Evolutionary conservation across 441 rosid genomes (phyloP), one percentile per base, ranked within the genome.

Genomic region (Croton setiger): DNA sequence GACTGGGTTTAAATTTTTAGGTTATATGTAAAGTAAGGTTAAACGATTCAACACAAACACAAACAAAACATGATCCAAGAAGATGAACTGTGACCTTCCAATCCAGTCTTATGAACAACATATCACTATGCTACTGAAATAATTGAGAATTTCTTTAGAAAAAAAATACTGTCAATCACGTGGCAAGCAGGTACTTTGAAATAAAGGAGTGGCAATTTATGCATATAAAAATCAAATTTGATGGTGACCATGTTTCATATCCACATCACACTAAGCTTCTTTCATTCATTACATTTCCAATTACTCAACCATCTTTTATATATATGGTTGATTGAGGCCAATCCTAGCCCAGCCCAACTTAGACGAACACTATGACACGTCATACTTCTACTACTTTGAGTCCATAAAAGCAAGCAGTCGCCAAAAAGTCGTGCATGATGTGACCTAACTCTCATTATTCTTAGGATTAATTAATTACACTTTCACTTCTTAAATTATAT

Each of bases 131-230:
- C 10, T 5, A 39, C 10, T 39, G 10, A 39, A 39, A 9, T 9
- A 39, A 39, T 39, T 39, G 43, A 5, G 10, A 39, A 39, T 7
- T 9, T 4, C 8, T 4, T 39, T 0, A 27, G 31, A 27, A 9
- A 6, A 6, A 1, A 39, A 39, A 39, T 1, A 43, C 11, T 14
- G 67, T 76, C 78, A 66, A 74, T 71, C 78, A 74, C 70, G 74
- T 74, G 76, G 45, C 54, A 51, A 21, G 64, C 67, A 60, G 18
- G 52, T 0, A 18, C 68, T 72, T 80, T 71, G 80, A 76, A 79
- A 73, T 71, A 60, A 45, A 70, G 74, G 53, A 8, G 74, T 74
- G 77, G 8, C 3, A 17, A 23, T 55, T 2, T 10, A 12, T 23
- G 21, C 7, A 17, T 7, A 17, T 0, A 17, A 3, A 43, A 12